A percentile compares a stretch with the other conserved stretches of the same genome.
Conservation (phyloP, 495 filamentous ascomycete species). For the Penicillium ucsense region DNA sequence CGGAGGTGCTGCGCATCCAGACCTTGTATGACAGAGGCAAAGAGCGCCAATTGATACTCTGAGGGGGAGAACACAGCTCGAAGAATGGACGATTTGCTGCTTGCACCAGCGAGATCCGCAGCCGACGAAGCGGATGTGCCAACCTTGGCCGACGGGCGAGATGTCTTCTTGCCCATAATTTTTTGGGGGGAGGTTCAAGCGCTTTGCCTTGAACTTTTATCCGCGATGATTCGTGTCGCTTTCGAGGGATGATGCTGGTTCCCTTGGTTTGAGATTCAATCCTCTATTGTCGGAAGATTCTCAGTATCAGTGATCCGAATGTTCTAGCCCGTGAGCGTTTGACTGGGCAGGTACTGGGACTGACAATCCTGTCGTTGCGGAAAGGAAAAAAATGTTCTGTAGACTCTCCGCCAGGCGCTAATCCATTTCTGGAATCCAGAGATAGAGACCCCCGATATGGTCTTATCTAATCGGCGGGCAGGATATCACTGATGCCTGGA, state of each 20-base stretch:
- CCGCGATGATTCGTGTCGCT: not conserved
- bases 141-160: constrained; percentile 36
- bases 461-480: constrained; percentile 33
- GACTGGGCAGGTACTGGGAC: constrained; percentile 20
- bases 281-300: not conserved
- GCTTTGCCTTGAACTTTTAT: constrained; percentile 4
- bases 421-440: constrained; percentile 23
- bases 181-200: constrained; percentile 4
- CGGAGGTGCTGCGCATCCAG: constrained; percentile 50
- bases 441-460: not conserved
- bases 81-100: constrained; percentile 41
- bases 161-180: constrained; percentile 44
- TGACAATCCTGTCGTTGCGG: constrained; percentile 25
- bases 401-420: constrained; percentile 27
- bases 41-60: constrained; percentile 45
- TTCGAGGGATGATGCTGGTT: too few relatives aligned
- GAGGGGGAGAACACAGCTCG: constrained; percentile 47
- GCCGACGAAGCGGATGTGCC: constrained; percentile 39
- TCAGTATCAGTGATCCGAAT: not conserved
- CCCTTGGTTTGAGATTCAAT: too few relatives aligned
- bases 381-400: constrained; percentile 42
- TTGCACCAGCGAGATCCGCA: constrained; percentile 24
- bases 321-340: constrained; percentile 16
- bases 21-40: constrained; percentile 51
- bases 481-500: too few relatives aligned